Base-by-base conservation (phyloP, 805 yeast species). In the Starmera amethionina region DNA sequence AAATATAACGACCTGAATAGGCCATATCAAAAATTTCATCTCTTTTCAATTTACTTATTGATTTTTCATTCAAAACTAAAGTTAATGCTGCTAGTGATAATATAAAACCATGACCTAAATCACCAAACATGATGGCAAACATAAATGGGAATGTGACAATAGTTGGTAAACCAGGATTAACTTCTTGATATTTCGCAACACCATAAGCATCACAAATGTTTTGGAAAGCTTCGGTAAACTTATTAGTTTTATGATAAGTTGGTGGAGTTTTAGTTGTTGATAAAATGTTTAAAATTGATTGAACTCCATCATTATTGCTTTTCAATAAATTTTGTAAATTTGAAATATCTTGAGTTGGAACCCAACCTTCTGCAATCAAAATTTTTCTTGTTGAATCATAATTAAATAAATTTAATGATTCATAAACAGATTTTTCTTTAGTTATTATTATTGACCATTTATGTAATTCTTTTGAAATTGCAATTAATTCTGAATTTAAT, bases 91-190 rank as follows among this genome's bases (percentile, higher is more conserved):
- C 87, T 43, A 82, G 62, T 45, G 82, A 71, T 62, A 93, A 67
- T 39, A 93, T 75, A 44, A 88, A 73, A 14, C 98, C 98, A 64
- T 93, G 98, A 16, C 98, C 98, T 43, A 89, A 59, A 65, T 93
- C 98, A 70, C 98, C 98, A 70, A 93, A 93, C 98, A 93, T 93
- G 52, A 93, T 82, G 34, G 98, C 97, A 65, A 93, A 93, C 95
- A 93, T 84, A 62, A 93, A 93, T 28, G 98, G 98, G 68, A 93
- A 93, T 0, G 98, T 93, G 19, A 93, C 82, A 37, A 87, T 76
- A 1, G 98, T 89, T 10, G 98, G 90, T 49, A 93, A 69, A 42
- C 95, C 98, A 2, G 98, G 96, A 60, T 93, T 93, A 32, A 93
- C 90, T 62, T 93, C 98, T 50, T 87, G 80, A 64, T 93, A 93